These are phyloP conservation scores for Sporobolomyces roseus DNA, from an alignment of 768 basidiomycete species.

Conservation along the genomic window DNA sequence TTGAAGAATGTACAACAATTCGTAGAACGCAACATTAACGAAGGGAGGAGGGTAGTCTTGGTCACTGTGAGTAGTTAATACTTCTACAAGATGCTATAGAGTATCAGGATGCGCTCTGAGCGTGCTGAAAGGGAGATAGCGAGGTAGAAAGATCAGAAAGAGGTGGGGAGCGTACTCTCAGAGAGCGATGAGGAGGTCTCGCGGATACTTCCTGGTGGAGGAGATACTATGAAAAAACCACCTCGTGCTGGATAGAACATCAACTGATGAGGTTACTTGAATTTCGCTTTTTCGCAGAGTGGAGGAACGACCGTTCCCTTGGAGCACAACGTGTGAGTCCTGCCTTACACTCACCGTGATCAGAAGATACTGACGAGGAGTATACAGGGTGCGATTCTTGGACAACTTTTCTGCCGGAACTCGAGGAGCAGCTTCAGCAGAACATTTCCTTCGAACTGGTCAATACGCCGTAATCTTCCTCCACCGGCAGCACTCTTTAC, in stretches of 20 bases:
- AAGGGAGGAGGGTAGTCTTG: slow-evolving; percentile 74
- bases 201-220: too few species aligned
- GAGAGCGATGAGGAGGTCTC: too few species aligned
- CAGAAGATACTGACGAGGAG: slow-evolving; percentile 40
- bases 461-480: slow-evolving; percentile 95
- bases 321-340: slow-evolving; percentile 93
- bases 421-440: slow-evolving; percentile 92
- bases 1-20: slow-evolving; percentile 65
- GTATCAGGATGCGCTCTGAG: too few species aligned
- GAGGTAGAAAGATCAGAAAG: too few species aligned
- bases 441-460: slow-evolving; percentile 88
- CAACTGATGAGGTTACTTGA: slow-evolving; percentile 4
- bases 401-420: slow-evolving; percentile 99
- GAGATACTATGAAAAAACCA: neutral
- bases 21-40: slow-evolving; percentile 61
- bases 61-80: slow-evolving; percentile 86
- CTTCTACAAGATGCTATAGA: too few species aligned
- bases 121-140: too few species aligned
- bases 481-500: slow-evolving; percentile 94
- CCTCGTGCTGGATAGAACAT: too few species aligned
- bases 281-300: slow-evolving; percentile 61
- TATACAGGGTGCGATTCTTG: slow-evolving; percentile 84
- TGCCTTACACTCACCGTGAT: neutral
- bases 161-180: too few species aligned
- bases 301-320: slow-evolving; percentile 97